phyloP scores from a whole-genome alignment of 2,329 filamentous ascomycete genomes.

The Sclerotinia glacialis region DNA sequence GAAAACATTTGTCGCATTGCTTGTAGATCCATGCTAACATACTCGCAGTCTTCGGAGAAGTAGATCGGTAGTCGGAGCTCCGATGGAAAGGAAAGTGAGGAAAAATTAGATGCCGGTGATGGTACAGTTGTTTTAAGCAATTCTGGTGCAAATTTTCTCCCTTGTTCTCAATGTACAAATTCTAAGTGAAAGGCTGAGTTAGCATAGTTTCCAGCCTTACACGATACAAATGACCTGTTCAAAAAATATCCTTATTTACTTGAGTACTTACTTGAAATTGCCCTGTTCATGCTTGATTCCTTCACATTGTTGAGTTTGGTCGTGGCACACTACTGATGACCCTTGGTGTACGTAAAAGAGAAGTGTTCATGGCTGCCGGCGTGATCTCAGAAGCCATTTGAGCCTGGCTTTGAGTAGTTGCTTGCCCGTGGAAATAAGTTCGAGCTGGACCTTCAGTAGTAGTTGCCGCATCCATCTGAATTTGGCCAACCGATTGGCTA shows the following conservation, averaged over 20 bases:
- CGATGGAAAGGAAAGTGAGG: conserved; percentile 24
- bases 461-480: neutral
- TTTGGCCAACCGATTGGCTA: neutral
- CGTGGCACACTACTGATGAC: conserved; percentile 14
- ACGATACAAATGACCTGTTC: conserved; percentile 10
- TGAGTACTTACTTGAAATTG: conserved; percentile 13
- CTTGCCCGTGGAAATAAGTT: neutral
- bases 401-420: neutral
- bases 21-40: conserved; percentile 28
- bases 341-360: conserved; percentile 2
- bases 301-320: conserved; percentile 18
- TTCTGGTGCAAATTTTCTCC: conserved; percentile 25
- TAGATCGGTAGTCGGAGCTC: conserved; percentile 47
- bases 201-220: conserved; percentile 15
- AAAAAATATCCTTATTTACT: neutral
- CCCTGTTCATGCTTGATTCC: conserved; percentile 1
- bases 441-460: neutral
- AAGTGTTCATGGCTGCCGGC: neutral
- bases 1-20: conserved; percentile 20
- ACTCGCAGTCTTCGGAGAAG: conserved; percentile 43
- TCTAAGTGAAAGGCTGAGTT: conserved; percentile 21
- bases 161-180: conserved; percentile 32
- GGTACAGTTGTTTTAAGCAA: conserved; percentile 12
- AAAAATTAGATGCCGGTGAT: conserved; percentile 29
- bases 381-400: neutral